Base-by-base conservation (phyloP, 2,329 filamentous ascomycete species). In the Tricladium varicosporioides region DNA sequence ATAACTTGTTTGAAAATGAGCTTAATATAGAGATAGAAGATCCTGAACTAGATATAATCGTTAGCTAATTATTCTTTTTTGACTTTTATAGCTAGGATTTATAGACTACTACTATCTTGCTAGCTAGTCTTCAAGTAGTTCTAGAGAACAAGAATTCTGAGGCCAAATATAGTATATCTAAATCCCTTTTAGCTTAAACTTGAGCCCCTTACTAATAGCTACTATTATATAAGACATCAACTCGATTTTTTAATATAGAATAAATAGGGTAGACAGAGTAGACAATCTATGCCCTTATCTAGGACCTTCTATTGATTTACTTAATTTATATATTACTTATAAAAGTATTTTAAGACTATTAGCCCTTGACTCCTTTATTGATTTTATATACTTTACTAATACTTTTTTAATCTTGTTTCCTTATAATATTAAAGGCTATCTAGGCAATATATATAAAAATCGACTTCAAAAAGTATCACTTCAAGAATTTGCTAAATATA, bases 51-150 rank as follows among this genome's bases (percentile, higher is more conserved):
- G 56, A 40, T 32, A 54, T 16, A n/a, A 54, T 56, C 42, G 32
- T 53, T 45, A 57, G 50, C 55, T 18, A 42, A 42, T 59, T 52
- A 18, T 59, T 52, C 44, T 59, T 59, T 48, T 59, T 52, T 33
- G 53, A 55, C 44, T 43, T 59, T 52, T 52, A 59, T 49, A 48
- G 56, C 51, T 52, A 56, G 44, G 52, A 59, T 59, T 52, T 44
- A 42, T 22, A 59, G 40, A 48, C 56, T n/a, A 58, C 56, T 31
- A 46, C 48, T 16, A 47, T 51, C 3, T 48, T 47, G 47, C 51
- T 54, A 40, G 47, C 56, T 47, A 54, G 45, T 16, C 56, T 58
- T 5, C 51, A 54, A 40, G 56, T 46, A 11, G 51, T 58, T 14
- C 56, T 55, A 13, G 45, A 55, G 44, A 45, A 49, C 31, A 45